Evolutionary conservation across 2,329 filamentous ascomycete species (phyloP), one percentile per base, ranked within the genome.

Genomic region (Arachnomyces sp.): DNA sequence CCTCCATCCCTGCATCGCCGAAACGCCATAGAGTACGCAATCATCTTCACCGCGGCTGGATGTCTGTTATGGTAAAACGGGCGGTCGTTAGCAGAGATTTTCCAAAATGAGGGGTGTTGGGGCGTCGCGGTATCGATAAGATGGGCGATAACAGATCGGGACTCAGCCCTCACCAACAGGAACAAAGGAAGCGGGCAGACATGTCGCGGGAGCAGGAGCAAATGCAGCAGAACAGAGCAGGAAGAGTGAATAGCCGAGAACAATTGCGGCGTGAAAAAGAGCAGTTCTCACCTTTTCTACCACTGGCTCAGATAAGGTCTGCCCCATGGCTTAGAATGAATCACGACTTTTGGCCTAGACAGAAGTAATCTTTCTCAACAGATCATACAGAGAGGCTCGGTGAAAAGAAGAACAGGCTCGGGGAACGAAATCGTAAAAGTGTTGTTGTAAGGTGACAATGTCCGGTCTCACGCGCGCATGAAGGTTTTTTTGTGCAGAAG

Each of bases 1-100:
- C 71, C 92, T 84, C 92, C 92, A 98, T 73, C 92, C 92, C 70
- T 98, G 92, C 92, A 98, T 98, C 67, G 88, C 88, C 51, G 92
- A 98, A 51, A 96, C 81, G 60, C 92, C 92, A 66, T 85, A 98
- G 61, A 92, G 69, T 61, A 94, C 80, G 61, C 86, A 82, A 51
- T 94, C 88, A 84, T 96, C 89, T 70, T 87, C 81, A 67, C 89
- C 89, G 61, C 81, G 81, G 63, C 83, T 81, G 58, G 92, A 98
- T 69, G 81, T 74, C 92, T 96, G 57, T 39, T 38, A 25, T 25
- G 20, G 20, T 25, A 9, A 36, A 33, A 37, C 38, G 38, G 40
- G 9, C 20, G 9, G 20, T 5, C 9, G 20, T 25, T 25, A 25
- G 20, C 20, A 25, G 20, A 25, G 9, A 25, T 5, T n/a, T 14